These are phyloP conservation scores for Bipolaris zeicola DNA, from an alignment of 2,329 filamentous ascomycete species.

Conservation along the genomic window DNA sequence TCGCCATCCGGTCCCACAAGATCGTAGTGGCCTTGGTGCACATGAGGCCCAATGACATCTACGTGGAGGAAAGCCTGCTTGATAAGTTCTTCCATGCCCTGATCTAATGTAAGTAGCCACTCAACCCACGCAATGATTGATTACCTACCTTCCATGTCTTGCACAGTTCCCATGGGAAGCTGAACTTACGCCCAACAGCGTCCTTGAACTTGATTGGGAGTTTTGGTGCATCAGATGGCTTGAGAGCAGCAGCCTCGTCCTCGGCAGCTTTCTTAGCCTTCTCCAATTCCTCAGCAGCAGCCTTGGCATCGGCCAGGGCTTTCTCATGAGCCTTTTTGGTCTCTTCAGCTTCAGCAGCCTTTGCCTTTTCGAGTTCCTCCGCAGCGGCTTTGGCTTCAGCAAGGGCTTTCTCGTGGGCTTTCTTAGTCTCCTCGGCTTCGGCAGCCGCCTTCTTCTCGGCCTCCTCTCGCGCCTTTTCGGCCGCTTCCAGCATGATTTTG, in stretches of 20 bases:
- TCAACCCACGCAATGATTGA: background rate
- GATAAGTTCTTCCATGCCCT: conserved; percentile 58
- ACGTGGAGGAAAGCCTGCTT: conserved; percentile 57
- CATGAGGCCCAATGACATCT: conserved; percentile 53
- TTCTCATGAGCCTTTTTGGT: conserved; percentile 53
- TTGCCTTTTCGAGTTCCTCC: conserved; percentile 40
- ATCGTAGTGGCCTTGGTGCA: conserved; percentile 55
- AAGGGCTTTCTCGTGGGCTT: conserved; percentile 55
- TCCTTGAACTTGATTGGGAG: conserved; percentile 41
- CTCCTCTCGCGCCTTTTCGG: conserved; percentile 40
- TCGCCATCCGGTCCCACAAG: conserved; percentile 55
- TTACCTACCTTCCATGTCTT: conserved; percentile 51
- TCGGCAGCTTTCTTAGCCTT: conserved; percentile 57
- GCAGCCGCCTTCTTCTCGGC: conserved; percentile 39
- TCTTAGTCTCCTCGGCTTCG: conserved; percentile 45
- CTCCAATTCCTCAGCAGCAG: conserved; percentile 51
- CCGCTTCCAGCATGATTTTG: conserved; percentile 35
- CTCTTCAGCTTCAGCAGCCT: conserved; percentile 40
- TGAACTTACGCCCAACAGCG: conserved; percentile 39
- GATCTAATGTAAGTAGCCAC: conserved; percentile 69
- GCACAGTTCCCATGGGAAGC: conserved; percentile 36
- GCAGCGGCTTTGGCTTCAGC: conserved; percentile 48
- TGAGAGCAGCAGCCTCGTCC: conserved; percentile 50
- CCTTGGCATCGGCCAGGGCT: conserved; percentile 52
- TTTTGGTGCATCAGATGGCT: conserved; percentile 58